A percentile compares a stretch with the other conserved stretches of the same genome.
Conservation (phyloP, 495 filamentous ascomycete species). For the Annulohypoxylon maeteangense region DNA sequence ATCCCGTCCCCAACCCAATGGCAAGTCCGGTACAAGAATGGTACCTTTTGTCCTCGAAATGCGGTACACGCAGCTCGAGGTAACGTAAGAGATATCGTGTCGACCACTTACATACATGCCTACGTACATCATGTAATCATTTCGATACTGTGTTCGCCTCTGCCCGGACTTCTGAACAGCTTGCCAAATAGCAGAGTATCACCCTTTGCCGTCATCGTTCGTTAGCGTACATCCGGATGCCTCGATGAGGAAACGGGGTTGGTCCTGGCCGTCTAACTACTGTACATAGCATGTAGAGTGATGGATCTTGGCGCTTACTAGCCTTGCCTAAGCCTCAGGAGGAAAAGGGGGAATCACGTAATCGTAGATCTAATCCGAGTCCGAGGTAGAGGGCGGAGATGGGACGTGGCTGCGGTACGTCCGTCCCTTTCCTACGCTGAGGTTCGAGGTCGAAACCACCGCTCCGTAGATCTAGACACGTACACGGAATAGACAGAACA, state of each 20-base stretch:
- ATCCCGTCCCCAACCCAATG: slow-evolving; percentile 27
- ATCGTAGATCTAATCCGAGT: slow-evolving; percentile 21
- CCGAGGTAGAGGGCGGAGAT: slow-evolving; percentile 2
- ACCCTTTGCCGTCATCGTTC: slow-evolving; percentile 2
- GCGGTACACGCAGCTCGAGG: slow-evolving; percentile 17
- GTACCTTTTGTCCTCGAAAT: slow-evolving; percentile 1
- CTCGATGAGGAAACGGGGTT: slow-evolving; percentile 22
- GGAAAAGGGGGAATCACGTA: slow-evolving; percentile 34
- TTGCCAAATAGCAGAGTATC: slow-evolving; percentile 15
- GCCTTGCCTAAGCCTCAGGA: slow-evolving; percentile 37
- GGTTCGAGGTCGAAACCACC: slow-evolving; percentile 11
- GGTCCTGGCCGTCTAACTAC: slow-evolving; percentile 6
- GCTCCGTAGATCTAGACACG: slow-evolving; percentile 31
- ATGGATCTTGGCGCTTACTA: slow-evolving; percentile 40
- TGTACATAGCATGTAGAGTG: slow-evolving; percentile 1
- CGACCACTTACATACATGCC: slow-evolving; percentile 4
- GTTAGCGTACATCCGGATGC: slow-evolving; percentile 27
- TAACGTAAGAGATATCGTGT: slow-evolving; percentile 30
- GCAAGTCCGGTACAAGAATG: not conserved
- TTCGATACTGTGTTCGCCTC: slow-evolving; percentile 30
- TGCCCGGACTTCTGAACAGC: slow-evolving; percentile 20
- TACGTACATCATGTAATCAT: slow-evolving; percentile 5
- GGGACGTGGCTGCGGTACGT: not conserved
- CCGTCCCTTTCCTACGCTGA: not conserved
- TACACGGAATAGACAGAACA: slow-evolving; percentile 10